Base-by-base conservation (phyloP, 805 yeast genomes). In the Candida ulmi region DNA sequence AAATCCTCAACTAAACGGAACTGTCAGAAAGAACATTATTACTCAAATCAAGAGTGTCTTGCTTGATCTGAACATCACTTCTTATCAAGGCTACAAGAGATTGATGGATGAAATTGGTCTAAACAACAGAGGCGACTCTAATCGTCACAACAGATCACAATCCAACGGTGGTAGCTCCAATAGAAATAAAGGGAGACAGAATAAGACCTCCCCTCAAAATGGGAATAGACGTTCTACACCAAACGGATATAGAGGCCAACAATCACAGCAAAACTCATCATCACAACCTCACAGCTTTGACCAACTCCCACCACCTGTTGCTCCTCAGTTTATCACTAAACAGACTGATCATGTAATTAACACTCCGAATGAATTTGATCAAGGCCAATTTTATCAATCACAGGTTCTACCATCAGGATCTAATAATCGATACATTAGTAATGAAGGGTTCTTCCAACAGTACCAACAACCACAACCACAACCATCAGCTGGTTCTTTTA, bases 71-170 rank as follows among this genome's bases (percentile, higher is more conserved):
- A 77, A 76, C 42, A 69, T 82, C 29, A 51, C 67, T 33, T 65
- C 72, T 23, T 67, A 63, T 37, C 95, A 85, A 57, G 85, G 83
- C 27, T 86, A 87, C 61, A 85, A 86, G 55, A 78, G 95, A 47
- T 68, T 93, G 41, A 75, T 90, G 73, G 98, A 91, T 50, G 98
- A 91, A 60, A 91, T 88, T 45, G 97, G 97, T 3, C 65, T 90
- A 37, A 31, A 45, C 17, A 41, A 34, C 27, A 46, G 54, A 41
- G 33, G 36, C 28, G 51, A 44, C 9, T 16, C 33, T 2, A 41
- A 37, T 17, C 51, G 56, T 17, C 58, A 48, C 32, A 39, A 33
- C 12, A 53, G 60, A 51, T 38, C 47, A 16, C 55, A 54, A 26
- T 55, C 60, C 2, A 47, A 42, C 17, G 51, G 50, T 16, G 40